Evolutionary conservation across 2,329 filamentous ascomycete species (phyloP), one percentile per base, ranked within the genome.

Genomic region (Triangularia verruculosa): DNA sequence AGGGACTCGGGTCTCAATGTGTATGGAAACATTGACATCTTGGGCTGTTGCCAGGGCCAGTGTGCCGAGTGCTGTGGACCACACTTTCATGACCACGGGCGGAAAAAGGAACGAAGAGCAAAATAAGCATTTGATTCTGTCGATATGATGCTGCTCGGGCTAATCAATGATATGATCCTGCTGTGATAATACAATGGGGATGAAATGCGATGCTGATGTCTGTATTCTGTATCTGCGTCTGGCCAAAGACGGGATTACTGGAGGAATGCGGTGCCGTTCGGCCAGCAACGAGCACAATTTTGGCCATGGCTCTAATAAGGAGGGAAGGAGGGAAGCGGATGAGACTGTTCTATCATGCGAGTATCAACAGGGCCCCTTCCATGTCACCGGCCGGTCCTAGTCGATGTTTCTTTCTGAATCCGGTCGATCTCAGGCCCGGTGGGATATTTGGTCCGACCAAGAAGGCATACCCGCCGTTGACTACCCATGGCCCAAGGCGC

Each of bases 1-100:
- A 32, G 70, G 63, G 1, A 70, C 66, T 25, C 74, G 70, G 2
- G 76, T 77, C 67, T 77, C 73, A 51, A 78, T 72, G 70, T 71
- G 59, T 27, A 68, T 27, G 1, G 65, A 65, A 6, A 32, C 39
- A 4, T 15, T 30, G 30, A n/a, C 32, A 17, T 43, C 5, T 12
- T 47, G 30, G 39, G 30, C 15, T 9, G 30, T 22, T 13, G 56
- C 22, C 3, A 47, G 12, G 5, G 12, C 32, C 32, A 47, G 17
- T 7, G 12, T 3, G 4, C n/a, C 39, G n/a, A 27, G 11, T 28
- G 9, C 9, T 39, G 58, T 25, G 25, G 28, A 25, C 25, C 57
- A 57, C 22, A 56, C 22, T 53, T 52, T 60, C 43, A 56, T 56
- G 34, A 15, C 24, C 1, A 30, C 3, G 28, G 30, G 25, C 25